phyloP scores from a whole-genome alignment of 2,329 filamentous ascomycete genomes.

The Cordyceps farinosa region DNA sequence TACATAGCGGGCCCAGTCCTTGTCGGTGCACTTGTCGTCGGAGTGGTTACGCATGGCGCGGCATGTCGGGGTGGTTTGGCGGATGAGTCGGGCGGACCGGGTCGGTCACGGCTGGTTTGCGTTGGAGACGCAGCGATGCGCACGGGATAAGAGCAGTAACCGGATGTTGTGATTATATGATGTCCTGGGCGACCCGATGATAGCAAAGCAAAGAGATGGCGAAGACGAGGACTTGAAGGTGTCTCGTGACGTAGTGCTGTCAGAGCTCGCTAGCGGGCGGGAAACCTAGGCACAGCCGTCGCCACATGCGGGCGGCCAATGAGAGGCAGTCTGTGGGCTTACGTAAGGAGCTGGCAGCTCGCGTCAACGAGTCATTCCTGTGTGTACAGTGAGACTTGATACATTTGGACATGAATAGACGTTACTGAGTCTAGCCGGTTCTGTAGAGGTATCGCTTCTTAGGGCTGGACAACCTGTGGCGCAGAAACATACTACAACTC shows the following conservation, averaged over 20 bases:
- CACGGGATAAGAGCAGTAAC: neutral
- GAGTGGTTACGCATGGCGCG: slow-evolving; percentile 20
- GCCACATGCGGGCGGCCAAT: neutral
- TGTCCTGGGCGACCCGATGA: neutral
- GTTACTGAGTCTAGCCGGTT: neutral
- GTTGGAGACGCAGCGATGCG: neutral
- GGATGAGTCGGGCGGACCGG: neutral
- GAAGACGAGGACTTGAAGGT: neutral
- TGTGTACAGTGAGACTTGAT: neutral
- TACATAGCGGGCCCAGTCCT: slow-evolving; percentile 18
- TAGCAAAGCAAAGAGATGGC: neutral
- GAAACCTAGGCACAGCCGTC: neutral
- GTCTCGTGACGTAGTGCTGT: slow-evolving; percentile 12
- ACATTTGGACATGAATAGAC: neutral
- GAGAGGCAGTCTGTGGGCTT: neutral
- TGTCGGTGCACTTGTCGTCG: slow-evolving; percentile 24
- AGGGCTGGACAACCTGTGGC: neutral
- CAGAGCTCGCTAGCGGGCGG: neutral
- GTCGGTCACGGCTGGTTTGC: neutral
- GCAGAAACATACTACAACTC: neutral
- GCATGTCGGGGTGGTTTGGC: slow-evolving; percentile 5
- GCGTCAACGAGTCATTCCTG: neutral
- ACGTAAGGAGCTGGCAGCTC: neutral
- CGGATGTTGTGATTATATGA: neutral
- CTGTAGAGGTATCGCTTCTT: neutral